Base-by-base conservation (phyloP, 2,329 filamentous ascomycete genomes). In the Drechslerella stenobrocha region DNA sequence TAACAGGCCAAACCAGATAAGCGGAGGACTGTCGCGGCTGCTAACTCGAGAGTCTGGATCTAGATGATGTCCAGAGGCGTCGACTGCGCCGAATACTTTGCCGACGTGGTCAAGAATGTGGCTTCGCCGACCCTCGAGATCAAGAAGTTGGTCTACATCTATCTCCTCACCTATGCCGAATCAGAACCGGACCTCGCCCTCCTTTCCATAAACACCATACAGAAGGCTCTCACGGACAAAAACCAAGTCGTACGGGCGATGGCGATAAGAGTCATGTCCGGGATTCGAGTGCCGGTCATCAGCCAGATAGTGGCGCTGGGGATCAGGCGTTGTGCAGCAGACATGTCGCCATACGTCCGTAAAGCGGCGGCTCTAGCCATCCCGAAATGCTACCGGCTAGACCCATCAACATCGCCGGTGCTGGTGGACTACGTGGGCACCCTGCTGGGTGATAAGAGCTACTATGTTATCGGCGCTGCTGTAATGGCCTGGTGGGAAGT, bases 121-220 rank as follows among this genome's bases (percentile, higher is more conserved):
- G 92, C 92, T 24, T 96, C 89, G 34, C 88, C 91, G 11, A 96
- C 90, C 74, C 82, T 96, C 73, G 90, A 95, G 74, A 91, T 97
- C 77, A 95, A 96, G 79, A 97, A 97, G 77, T 85, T 98, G 58
- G 93, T 98, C 70, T 98, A 98, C 80, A 95, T 96, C 76, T 98
- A 96, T 78, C 85, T 98, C 70, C 87, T 97, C 67, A 89, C 95
- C 76, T 91, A 98, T 81, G 93, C 93, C 76, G 93, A 97, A 76
- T 85, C 90, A 70, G 93, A 97, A 75, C 93, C 92, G 61, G 93
- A 98, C 77, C 88, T 96, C 45, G 91, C 93, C 18, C 83, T 98
- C 34, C 83, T 98, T 44, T 96, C 91, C 64, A 96, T 98, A 82
- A 98, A 98, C 78, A 95, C 93, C 4, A 97, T 98, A 73, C 93